Percentiles rank a stretch among this genome's conserved stretches.
Conservation (phyloP, 345 rosid species). For the Hibiscus trionum region DNA sequence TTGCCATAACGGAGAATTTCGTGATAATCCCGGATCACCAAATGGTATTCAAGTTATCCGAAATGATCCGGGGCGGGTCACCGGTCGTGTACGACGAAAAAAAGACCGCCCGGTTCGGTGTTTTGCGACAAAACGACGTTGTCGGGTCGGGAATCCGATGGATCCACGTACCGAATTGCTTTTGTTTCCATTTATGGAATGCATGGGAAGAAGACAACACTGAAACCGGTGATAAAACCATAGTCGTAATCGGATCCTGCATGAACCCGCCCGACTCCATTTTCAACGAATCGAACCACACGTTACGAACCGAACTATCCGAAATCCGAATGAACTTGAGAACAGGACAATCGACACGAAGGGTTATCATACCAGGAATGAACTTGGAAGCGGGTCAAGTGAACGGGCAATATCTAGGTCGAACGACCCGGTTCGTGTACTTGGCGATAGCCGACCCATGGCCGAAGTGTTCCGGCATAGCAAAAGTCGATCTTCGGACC, state of each 20-base stretch:
- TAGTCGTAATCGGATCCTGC: slow-evolving; percentile 59
- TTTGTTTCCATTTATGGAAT: slow-evolving; percentile 72
- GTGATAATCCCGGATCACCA: slow-evolving; percentile 69
- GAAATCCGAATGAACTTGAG: slow-evolving; percentile 51
- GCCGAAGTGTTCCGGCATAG: slow-evolving; percentile 65
- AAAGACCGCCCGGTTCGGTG: slow-evolving; percentile 49
- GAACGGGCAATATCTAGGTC: slow-evolving; percentile 33
- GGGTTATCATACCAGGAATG: slow-evolving; percentile 28
- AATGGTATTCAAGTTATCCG: slow-evolving; percentile 60
- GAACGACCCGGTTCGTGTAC: slow-evolving; percentile 47
- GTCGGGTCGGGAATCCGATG: slow-evolving; percentile 39
- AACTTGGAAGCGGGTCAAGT: slow-evolving; percentile 67
- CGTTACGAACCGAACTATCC: slow-evolving; percentile 31
- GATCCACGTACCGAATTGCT: slow-evolving; percentile 50
- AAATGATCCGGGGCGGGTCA: slow-evolving; percentile 70
- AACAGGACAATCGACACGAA: slow-evolving; percentile 35
- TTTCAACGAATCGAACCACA: slow-evolving; percentile 37
- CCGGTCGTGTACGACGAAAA: slow-evolving; percentile 45
- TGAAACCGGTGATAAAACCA: slow-evolving; percentile 25
- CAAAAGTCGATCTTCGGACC: slow-evolving; percentile 47
- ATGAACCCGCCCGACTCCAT: slow-evolving; percentile 67
- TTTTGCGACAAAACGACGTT: slow-evolving; percentile 33
- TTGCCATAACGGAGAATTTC: slow-evolving; percentile 46
- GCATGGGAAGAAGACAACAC: slow-evolving; percentile 62
- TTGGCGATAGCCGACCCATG: slow-evolving; percentile 74